Evolutionary conservation across 495 filamentous ascomycete genomes (phyloP).

Genomic region (Aspergillus carlsbadensis): DNA sequence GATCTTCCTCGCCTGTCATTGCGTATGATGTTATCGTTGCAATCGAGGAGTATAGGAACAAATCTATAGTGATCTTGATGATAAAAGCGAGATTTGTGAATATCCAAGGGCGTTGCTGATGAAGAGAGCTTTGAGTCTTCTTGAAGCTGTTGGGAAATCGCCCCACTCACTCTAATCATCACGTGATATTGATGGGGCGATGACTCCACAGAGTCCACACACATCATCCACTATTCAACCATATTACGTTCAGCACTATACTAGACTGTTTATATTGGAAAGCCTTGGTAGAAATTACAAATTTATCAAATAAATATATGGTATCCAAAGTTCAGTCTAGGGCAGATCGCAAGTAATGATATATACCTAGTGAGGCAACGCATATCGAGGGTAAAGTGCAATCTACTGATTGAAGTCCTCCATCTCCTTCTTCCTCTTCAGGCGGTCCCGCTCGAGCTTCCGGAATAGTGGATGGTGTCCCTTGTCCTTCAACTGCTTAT

Average conservation of each 20-base stretch:
- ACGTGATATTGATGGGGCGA: slow-evolving; percentile 14
- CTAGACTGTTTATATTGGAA: too few relatives aligned
- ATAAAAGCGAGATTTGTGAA: too few relatives aligned
- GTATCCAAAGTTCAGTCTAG: too few relatives aligned
- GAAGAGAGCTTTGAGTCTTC: slow-evolving; percentile 6
- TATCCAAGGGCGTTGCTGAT: background rate
- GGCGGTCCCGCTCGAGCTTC: slow-evolving; percentile 76
- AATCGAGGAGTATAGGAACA: too few relatives aligned
- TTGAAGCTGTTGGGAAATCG: slow-evolving; percentile 18
- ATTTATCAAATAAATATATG: too few relatives aligned
- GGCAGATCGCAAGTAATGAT: background rate
- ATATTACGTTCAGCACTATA: too few relatives aligned
- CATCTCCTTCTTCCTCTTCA: slow-evolving; percentile 57
- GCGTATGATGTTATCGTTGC: background rate
- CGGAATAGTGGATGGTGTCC: slow-evolving; percentile 68
- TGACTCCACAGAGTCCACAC: background rate
- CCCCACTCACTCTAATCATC: slow-evolving; percentile 18
- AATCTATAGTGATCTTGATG: too few relatives aligned
- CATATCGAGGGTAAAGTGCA: background rate
- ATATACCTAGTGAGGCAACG: background rate
- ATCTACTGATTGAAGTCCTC: slow-evolving; percentile 22
- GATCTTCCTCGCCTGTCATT: slow-evolving; percentile 36
- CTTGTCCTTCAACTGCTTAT: slow-evolving; percentile 81
- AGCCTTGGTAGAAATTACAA: too few relatives aligned
- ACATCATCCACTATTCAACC: background rate